A percentile compares a stretch with the other conserved stretches of the same genome.
These are phyloP conservation scores for Daucus carota DNA, from an alignment of 129 eudicot genomes.

Conservation along the genomic window DNA sequence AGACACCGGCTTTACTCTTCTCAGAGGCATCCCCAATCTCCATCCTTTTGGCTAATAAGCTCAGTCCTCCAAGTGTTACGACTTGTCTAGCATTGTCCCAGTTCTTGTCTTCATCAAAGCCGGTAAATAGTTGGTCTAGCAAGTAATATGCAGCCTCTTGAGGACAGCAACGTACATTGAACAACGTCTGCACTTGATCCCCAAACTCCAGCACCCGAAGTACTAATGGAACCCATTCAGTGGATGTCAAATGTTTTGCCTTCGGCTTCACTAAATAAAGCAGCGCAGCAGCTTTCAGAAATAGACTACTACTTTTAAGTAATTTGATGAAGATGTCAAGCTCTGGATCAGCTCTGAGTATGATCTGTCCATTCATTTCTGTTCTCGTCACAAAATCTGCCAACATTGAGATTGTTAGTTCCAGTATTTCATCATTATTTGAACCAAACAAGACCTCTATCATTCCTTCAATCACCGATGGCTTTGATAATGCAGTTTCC, in stretches of 20 bases:
- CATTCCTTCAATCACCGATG: constrained; percentile 56
- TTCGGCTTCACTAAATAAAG: constrained; percentile 56
- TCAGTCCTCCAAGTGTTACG: constrained; percentile 58
- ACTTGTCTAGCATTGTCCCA: constrained; percentile 51
- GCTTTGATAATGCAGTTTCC: constrained; percentile 30
- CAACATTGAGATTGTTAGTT: constrained; percentile 53
- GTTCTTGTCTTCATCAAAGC: constrained; percentile 57
- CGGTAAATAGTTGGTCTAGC: constrained; percentile 45
- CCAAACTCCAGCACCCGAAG: constrained; percentile 73
- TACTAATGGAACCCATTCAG: constrained; percentile 65
- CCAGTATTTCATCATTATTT: constrained; percentile 54
- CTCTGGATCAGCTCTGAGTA: constrained; percentile 48
- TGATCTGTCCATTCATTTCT: constrained; percentile 29
- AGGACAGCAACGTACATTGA: constrained; percentile 51
- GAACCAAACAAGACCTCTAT: constrained; percentile 59
- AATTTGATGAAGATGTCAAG: constrained; percentile 45
- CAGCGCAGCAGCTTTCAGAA: constrained; percentile 59
- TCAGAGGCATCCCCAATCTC: constrained; percentile 44
- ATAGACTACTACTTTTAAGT: constrained; percentile 52
- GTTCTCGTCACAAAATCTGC: constrained; percentile 48
- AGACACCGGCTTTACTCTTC: constrained; percentile 37
- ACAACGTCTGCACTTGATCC: constrained; percentile 55
- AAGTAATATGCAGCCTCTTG: constrained; percentile 72
- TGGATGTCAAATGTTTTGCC: constrained; percentile 56
- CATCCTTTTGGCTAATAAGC: constrained; percentile 53